Conservation (phyloP, 805 yeast species). For the Wickerhamiella sergipiensis region DNA sequence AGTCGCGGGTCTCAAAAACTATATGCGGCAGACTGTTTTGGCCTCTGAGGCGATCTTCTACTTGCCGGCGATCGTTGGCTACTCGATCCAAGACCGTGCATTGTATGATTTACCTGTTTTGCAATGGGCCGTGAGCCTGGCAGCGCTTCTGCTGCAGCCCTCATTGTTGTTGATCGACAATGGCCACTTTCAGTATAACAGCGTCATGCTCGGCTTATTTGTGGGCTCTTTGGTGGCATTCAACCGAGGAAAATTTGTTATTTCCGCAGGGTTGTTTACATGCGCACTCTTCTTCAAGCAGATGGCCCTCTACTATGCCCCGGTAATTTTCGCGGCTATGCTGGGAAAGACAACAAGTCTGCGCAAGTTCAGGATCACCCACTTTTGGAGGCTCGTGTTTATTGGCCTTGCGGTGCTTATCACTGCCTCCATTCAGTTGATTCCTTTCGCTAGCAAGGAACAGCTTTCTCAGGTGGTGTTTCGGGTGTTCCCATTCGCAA, state of each 20-base stretch:
- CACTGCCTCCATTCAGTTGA: conserved; percentile 37
- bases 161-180: conserved; percentile 75
- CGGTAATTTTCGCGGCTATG: conserved; percentile 70
- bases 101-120: conserved; percentile 41
- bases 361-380: conserved; percentile 2
- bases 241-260: conserved; percentile 20
- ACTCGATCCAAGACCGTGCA: conserved; percentile 58
- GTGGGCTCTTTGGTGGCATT: conserved; percentile 54
- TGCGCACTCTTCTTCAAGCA: conserved; percentile 76
- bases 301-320: conserved; percentile 89
- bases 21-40: conserved; percentile 71
- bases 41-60: conserved; percentile 60
- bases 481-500: conserved; percentile 79
- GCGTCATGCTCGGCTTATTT: conserved; percentile 85
- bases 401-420: conserved; percentile 51
- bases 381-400: conserved; percentile 32
- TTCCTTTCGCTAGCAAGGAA: conserved; percentile 43
- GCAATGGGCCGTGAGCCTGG: conserved; percentile 63
- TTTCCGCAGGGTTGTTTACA: conserved; percentile 69
- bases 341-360: conserved; percentile 43
- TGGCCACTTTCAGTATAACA: conserved; percentile 93
- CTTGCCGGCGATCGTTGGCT: conserved; percentile 66
- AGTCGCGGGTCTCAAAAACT: conserved; percentile 50
- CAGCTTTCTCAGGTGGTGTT: conserved; percentile 43
- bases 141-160: conserved; percentile 77